A percentile compares a stretch with the other conserved stretches of the same genome.
These are phyloP conservation scores for Pestalotiopsis sp. DNA, from an alignment of 2,329 filamentous ascomycete genomes.

Conservation along the genomic window DNA sequence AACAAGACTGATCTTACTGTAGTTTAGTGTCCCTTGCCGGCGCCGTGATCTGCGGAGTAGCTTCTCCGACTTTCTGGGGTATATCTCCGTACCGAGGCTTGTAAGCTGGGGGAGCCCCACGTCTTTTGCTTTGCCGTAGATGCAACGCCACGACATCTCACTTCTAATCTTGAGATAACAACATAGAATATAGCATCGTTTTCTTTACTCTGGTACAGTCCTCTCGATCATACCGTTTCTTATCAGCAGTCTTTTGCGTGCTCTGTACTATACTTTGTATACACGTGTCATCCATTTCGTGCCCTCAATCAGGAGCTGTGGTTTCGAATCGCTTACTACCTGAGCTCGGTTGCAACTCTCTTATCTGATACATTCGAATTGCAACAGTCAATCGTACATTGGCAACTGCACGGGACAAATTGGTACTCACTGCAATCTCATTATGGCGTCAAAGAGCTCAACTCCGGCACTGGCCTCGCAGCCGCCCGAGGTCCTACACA, in stretches of 20 bases:
- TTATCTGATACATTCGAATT: no score
- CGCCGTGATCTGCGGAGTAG: background rate
- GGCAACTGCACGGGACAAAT: background rate
- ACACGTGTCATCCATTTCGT: no score
- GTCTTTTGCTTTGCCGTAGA: background rate
- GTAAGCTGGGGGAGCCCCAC: background rate
- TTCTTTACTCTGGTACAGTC: no score
- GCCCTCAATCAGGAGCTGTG: no score
- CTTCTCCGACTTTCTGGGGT: background rate
- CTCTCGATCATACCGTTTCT: no score
- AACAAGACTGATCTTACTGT: background rate
- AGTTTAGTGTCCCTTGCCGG: background rate
- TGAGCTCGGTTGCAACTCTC: no score
- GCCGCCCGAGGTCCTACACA: slow-evolving; percentile 43
- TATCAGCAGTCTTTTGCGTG: no score
- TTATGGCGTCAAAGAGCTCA: background rate
- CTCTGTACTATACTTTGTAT: no score
- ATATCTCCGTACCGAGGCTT: slow-evolving; percentile 1
- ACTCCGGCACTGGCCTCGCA: slow-evolving; percentile 27
- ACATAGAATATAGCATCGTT: background rate
- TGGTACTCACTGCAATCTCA: background rate
- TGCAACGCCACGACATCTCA: background rate
- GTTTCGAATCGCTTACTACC: no score
- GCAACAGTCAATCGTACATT: no score
- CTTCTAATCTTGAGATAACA: background rate